Base-by-base conservation (phyloP, 148 eudicot genomes). In the Silene latifolia region DNA sequence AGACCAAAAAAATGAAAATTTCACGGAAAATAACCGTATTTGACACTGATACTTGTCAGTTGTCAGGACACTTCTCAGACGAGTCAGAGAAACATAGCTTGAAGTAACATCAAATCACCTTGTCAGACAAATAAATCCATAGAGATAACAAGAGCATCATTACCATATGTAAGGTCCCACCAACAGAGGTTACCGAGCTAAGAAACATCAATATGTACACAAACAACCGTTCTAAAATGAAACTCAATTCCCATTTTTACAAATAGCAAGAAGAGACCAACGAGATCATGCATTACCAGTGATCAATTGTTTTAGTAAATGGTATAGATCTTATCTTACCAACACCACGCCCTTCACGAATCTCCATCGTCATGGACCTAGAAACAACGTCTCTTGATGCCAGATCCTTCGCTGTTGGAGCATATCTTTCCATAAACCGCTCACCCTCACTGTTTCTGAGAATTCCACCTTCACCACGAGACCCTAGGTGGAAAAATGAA, bases 381-480 rank as follows among this genome's bases (percentile, higher is more conserved):
- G 97, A 95, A 76, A 95, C 99, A 69, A 95, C 90, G 74, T 95
- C 99, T 75, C 99, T 87, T 32, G 99, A 95, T 57, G 99, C 99
- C 82, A 95, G 97, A 85, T 95, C 99, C 89, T 95, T 95, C 32
- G 97, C 99, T 13, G 99, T 92, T 62, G 99, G 99, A 72, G 99
- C 99, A 86, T 95, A 95, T 71, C 99, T 85, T 85, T 95, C 99
- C 99, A 95, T 95, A 80, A 95, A 95, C 60, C 97, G 83, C 81
- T 95, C 99, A 79, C 99, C 99, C 80, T 95, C 97, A 73, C 97
- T 92, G 47, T 95, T 95, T 78, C 97, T 89, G 72, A 95, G 74
- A 73, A 92, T 95, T 63, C 97, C 99, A 77, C 99, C 99, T 89
- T 95, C 99, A 83, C 99, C 99, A 67, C 99, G 96, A 63, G 99